Evolutionary conservation across 2,329 filamentous ascomycete species (phyloP).

Genomic region (Phaeoacremonium minimum): DNA sequence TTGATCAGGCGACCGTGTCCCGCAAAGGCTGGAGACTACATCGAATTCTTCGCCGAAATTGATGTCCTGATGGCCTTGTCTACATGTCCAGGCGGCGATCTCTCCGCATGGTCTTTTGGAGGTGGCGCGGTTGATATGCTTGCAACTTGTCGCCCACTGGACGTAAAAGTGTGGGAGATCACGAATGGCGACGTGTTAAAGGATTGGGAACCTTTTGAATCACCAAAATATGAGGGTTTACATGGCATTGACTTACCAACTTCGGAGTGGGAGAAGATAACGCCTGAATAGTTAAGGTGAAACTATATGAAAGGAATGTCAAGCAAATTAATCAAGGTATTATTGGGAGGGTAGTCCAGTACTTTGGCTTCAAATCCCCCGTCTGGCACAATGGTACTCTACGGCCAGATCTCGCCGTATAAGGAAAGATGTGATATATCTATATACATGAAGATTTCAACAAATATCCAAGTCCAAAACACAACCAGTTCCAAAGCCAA

Average conservation of each 20-base stretch:
- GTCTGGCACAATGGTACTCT: too few species aligned
- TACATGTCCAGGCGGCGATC: neutral
- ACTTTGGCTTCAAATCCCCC: too few species aligned
- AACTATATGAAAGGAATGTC: too few species aligned
- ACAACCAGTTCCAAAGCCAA: too few species aligned
- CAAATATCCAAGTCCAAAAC: too few species aligned
- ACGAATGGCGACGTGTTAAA: neutral
- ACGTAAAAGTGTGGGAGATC: neutral
- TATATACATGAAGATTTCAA: too few species aligned
- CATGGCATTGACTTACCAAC: neutral
- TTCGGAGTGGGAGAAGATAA: too few species aligned
- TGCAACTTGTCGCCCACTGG: neutral
- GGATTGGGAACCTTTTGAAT: neutral
- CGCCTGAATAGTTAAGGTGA: too few species aligned
- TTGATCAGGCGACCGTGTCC: slow-evolving; percentile 1
- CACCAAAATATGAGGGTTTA: neutral
- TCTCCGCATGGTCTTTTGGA: neutral
- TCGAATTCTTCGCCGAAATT: slow-evolving; percentile 1
- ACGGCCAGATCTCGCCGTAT: too few species aligned
- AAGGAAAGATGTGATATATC: too few species aligned
- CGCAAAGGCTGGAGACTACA: neutral
- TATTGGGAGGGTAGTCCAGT: too few species aligned
- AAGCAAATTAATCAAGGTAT: too few species aligned
- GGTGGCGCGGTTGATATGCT: neutral
- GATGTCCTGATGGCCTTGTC: neutral